A percentile compares a stretch with the other conserved stretches of the same genome.
Conservation (phyloP, 495 filamentous ascomycete genomes). For the Xylaria cubensis region DNA sequence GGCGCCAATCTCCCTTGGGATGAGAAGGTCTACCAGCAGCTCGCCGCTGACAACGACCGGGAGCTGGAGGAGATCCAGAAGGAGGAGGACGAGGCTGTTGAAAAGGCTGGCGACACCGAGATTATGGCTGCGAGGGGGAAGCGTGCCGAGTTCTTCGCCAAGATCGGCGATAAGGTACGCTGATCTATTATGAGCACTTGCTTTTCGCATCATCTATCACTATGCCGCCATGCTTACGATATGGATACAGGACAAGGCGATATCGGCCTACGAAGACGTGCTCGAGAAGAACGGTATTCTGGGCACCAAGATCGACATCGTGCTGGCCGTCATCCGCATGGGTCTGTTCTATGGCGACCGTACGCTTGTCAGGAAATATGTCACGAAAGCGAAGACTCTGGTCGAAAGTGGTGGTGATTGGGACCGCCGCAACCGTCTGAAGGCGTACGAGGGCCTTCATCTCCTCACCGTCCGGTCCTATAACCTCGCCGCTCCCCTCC, state of each 20-base stretch:
- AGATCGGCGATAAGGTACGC: slow-evolving; percentile 92
- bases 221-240: slow-evolving; percentile 26
- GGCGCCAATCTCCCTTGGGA: slow-evolving; percentile 85
- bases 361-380: slow-evolving; percentile 86
- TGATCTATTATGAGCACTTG: background rate
- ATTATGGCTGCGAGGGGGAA: slow-evolving; percentile 91
- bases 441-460: slow-evolving; percentile 96
- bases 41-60: slow-evolving; percentile 86
- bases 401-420: slow-evolving; percentile 96
- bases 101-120: slow-evolving; percentile 96
- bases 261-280: slow-evolving; percentile 87
- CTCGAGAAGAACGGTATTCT: slow-evolving; percentile 93
- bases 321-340: slow-evolving; percentile 93
- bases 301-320: slow-evolving; percentile 95
- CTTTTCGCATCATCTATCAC: background rate
- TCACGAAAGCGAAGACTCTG: slow-evolving; percentile 86
- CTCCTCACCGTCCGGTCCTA: slow-evolving; percentile 91
- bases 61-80: slow-evolving; percentile 92
- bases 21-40: slow-evolving; percentile 81
- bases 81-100: slow-evolving; percentile 91
- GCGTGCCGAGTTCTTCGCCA: slow-evolving; percentile 92
- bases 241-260: slow-evolving; percentile 78
- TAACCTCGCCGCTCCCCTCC: slow-evolving; percentile 84
- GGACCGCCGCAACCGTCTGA: slow-evolving; percentile 96
- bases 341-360: slow-evolving; percentile 95